These are phyloP conservation scores for Austroboletus novae-zelandiae DNA, from an alignment of 1,284 basidiomycete genomes.

Conservation along the genomic window DNA sequence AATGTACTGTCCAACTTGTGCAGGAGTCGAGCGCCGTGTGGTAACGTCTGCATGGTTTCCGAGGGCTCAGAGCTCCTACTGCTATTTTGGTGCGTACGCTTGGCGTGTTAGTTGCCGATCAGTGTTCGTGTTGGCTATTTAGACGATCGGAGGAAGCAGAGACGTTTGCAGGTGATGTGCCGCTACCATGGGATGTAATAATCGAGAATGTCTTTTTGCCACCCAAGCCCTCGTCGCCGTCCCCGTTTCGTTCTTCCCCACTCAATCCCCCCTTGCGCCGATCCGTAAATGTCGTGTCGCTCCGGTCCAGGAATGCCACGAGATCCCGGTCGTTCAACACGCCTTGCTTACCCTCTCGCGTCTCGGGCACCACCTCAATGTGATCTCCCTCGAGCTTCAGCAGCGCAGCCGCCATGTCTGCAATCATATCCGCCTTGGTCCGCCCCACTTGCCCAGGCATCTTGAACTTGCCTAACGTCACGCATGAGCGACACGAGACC, in stretches of 20 bases:
- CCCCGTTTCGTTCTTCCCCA: constrained; percentile 6
- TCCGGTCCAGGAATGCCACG: constrained; percentile 77
- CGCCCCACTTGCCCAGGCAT: constrained; percentile 51
- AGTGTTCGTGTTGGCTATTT: too few species aligned
- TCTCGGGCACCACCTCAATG: constrained; percentile 82
- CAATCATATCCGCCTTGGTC: constrained; percentile 61
- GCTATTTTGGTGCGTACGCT: too few species aligned
- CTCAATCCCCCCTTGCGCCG: constrained; percentile 78
- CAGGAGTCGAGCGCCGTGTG: too few species aligned
- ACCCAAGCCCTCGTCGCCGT: too few species aligned
- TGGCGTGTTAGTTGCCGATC: too few species aligned
- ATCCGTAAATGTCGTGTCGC: constrained; percentile 74
- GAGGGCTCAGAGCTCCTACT: too few species aligned
- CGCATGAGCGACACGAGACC: background rate
- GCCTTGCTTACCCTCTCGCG: constrained; percentile 58
- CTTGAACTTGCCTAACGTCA: constrained; percentile 69
- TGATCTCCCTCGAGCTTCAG: constrained; percentile 85
- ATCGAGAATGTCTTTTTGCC: too few species aligned
- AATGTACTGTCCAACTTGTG: too few species aligned
- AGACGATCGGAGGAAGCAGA: too few species aligned
- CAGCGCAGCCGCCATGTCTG: constrained; percentile 80
- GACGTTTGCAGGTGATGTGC: too few species aligned
- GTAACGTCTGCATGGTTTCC: too few species aligned
- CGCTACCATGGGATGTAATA: too few species aligned
- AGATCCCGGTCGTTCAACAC: constrained; percentile 84